These are phyloP conservation scores for Pseudogymnoascus sp. DNA, from an alignment of 2,329 filamentous ascomycete species.

Conservation along the genomic window DNA sequence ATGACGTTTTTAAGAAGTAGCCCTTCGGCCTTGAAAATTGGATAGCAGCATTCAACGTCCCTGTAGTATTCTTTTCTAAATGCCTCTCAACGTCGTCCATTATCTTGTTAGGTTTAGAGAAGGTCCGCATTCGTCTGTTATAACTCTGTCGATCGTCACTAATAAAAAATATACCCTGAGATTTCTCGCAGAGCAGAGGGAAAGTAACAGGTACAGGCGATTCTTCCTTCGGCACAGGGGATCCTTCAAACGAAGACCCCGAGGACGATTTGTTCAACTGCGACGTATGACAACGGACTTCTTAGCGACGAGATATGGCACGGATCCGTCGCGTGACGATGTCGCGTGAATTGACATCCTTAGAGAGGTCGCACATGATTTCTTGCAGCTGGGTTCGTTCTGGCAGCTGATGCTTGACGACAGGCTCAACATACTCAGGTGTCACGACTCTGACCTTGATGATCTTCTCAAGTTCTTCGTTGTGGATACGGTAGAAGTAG, in stretches of 20 bases:
- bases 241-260: background rate
- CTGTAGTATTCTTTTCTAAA: too few relatives aligned
- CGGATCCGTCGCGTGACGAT: conserved; percentile 17
- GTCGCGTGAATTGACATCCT: conserved; percentile 13
- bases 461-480: conserved; percentile 9
- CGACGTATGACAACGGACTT: background rate
- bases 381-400: conserved; percentile 18
- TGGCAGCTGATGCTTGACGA: conserved; percentile 18
- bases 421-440: conserved; percentile 6
- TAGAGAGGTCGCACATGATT: conserved; percentile 20
- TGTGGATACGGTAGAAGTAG: conserved; percentile 12
- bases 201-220: conserved; percentile 3
- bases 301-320: conserved; percentile 15
- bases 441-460: background rate
- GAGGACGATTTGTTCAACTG: background rate
- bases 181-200: background rate
- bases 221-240: background rate
- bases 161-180: background rate
- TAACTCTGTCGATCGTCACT: too few relatives aligned
- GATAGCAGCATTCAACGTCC: too few relatives aligned
- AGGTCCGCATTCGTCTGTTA: too few relatives aligned
- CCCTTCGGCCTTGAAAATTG: too few relatives aligned
- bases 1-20: too few relatives aligned
- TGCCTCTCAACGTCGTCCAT: too few relatives aligned
- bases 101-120: too few relatives aligned